Conservation (phyloP, 1,284 basidiomycete genomes). For the Cutaneotrichosporon cyanovorans region DNA sequence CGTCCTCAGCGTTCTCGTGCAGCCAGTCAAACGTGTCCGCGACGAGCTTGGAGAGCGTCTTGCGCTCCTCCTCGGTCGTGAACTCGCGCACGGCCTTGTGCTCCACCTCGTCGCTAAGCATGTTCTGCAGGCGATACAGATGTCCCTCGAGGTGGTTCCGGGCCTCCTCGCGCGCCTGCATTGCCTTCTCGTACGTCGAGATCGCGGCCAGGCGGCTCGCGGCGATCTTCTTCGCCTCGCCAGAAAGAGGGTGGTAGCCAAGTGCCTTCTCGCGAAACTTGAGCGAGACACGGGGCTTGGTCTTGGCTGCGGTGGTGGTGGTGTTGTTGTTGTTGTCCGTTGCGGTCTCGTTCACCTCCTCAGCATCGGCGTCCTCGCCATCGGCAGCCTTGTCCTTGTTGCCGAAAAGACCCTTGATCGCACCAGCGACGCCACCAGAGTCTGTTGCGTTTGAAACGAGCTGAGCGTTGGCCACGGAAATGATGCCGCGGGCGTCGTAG, state of each 20-base stretch:
- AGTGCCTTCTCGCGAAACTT: slow-evolving; percentile 58
- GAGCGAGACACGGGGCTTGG: slow-evolving; percentile 48
- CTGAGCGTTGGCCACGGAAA: slow-evolving; percentile 63
- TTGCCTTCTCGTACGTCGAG: slow-evolving; percentile 67
- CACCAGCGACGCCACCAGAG: slow-evolving; percentile 62
- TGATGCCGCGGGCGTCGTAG: slow-evolving; percentile 74
- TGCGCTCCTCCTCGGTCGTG: slow-evolving; percentile 64
- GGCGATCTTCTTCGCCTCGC: slow-evolving; percentile 62
- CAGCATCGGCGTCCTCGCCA: slow-evolving; percentile 30
- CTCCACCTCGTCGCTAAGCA: slow-evolving; percentile 60
- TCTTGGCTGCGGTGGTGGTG: slow-evolving; percentile 8
- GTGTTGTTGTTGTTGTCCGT: slow-evolving; percentile 36
- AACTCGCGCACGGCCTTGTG: slow-evolving; percentile 67
- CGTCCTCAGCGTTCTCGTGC: slow-evolving; percentile 73
- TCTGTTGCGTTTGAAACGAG: slow-evolving; percentile 53
- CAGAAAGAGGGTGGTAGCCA: slow-evolving; percentile 61
- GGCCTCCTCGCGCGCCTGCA: slow-evolving; percentile 76
- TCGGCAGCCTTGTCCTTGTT: slow-evolving; percentile 42
- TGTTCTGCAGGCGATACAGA: slow-evolving; percentile 79
- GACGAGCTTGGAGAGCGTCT: slow-evolving; percentile 57
- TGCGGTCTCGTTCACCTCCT: slow-evolving; percentile 46
- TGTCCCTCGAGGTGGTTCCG: slow-evolving; percentile 87
- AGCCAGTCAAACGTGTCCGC: slow-evolving; percentile 74
- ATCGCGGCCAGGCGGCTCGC: slow-evolving; percentile 67
- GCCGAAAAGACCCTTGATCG: slow-evolving; percentile 74